phyloP scores from a whole-genome alignment of 768 basidiomycete genomes.

The Pisolithus tinctorius region DNA sequence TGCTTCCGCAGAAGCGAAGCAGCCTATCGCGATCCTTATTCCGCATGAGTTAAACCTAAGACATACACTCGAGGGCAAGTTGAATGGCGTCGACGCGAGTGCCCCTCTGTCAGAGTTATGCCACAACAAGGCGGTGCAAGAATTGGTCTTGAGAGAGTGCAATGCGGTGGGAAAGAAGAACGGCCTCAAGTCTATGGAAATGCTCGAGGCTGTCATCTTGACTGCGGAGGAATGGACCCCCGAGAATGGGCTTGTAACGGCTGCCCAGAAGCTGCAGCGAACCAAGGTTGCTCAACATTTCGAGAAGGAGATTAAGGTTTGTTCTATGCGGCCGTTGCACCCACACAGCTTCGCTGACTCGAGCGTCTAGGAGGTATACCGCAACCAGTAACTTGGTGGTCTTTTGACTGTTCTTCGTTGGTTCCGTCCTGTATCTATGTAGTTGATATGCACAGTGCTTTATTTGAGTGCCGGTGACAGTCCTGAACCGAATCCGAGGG shows the following conservation, averaged over 20 bases:
- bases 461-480: not conserved
- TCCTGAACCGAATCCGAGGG: not conserved
- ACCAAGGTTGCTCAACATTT: conserved; percentile 63
- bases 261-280: conserved; percentile 88
- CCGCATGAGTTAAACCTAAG: conserved; percentile 76
- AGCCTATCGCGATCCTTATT: conserved; percentile 82
- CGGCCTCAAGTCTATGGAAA: conserved; percentile 74
- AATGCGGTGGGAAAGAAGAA: conserved; percentile 80
- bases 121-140: conserved; percentile 44
- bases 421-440: not conserved
- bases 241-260: conserved; percentile 81
- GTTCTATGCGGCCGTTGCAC: conserved; percentile 10
- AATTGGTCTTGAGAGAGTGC: conserved; percentile 66
- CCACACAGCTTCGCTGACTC: not conserved
- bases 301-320: conserved; percentile 54
- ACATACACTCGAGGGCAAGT: conserved; percentile 35
- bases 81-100: conserved; percentile 31
- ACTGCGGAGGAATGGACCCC: conserved; percentile 89
- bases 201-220: conserved; percentile 69
- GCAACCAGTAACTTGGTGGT: conserved; percentile 20
- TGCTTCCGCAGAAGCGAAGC: conserved; percentile 66
- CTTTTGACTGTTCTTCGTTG: not conserved
- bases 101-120: conserved; percentile 50
- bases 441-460: not conserved
- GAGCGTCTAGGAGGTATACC: conserved; percentile 24